Evolutionary conservation across 345 rosid genomes (phyloP).

Genomic region (Eutrema heterophyllum): DNA sequence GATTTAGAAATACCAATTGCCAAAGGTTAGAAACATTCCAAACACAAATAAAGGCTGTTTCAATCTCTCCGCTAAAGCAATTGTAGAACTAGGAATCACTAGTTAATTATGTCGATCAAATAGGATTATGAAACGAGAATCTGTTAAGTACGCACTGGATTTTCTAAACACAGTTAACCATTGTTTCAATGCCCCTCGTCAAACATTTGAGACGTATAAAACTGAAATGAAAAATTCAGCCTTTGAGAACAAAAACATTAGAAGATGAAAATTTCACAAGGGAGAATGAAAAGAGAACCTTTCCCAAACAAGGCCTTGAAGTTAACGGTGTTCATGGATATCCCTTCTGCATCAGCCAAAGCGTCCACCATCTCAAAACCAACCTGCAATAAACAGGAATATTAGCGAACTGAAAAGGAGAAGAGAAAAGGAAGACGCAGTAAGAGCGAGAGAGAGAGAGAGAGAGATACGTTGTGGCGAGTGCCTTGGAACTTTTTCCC

Average conservation of each 20-base stretch:
- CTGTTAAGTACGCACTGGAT: background rate
- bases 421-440: background rate
- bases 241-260: background rate
- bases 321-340: constrained; percentile 55
- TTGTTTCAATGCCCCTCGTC: background rate
- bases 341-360: constrained; percentile 84
- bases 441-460: background rate
- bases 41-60: too few relatives aligned
- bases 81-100: background rate
- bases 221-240: background rate
- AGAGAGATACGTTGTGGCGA: constrained; percentile 60
- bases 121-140: background rate
- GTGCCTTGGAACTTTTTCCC: constrained; percentile 75
- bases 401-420: background rate
- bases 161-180: background rate
- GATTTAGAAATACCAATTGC: background rate
- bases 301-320: constrained; percentile 71
- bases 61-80: background rate
- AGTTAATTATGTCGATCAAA: background rate
- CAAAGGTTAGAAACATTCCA: background rate
- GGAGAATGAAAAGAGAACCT: constrained; percentile 39
- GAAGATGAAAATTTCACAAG: background rate
- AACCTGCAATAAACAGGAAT: constrained; percentile 39
- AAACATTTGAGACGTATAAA: background rate
- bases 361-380: constrained; percentile 92